phyloP scores from a whole-genome alignment of 2,329 filamentous ascomycete species.

The Fulvia fulva region DNA sequence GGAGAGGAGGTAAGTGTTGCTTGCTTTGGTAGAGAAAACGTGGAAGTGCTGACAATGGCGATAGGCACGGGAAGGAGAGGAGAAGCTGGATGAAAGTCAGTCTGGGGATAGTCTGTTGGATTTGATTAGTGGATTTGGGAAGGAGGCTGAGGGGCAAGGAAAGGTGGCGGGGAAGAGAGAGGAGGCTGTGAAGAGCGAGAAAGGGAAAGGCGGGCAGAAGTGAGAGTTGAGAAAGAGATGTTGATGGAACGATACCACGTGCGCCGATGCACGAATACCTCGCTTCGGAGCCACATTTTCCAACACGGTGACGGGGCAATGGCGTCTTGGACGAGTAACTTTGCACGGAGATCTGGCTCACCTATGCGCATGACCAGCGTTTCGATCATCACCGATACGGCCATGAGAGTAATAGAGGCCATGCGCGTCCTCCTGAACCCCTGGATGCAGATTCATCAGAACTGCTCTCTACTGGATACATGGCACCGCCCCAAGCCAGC shows the following conservation, averaged over 20 bases:
- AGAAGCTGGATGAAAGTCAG: slow-evolving; percentile 38
- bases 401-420: no score
- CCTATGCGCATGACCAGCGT: no score
- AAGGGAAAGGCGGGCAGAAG: slow-evolving; percentile 35
- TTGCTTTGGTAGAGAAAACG: background rate
- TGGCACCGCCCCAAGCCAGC: no score
- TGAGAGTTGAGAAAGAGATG: slow-evolving; percentile 12
- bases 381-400: no score
- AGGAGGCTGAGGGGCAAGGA: slow-evolving; percentile 36
- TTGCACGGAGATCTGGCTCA: no score
- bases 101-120: slow-evolving; percentile 55
- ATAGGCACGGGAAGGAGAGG: slow-evolving; percentile 47
- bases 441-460: no score
- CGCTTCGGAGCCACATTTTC: no score
- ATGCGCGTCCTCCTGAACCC: no score
- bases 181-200: slow-evolving; percentile 35
- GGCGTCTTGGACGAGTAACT: no score
- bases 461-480: no score
- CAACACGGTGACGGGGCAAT: no score
- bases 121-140: slow-evolving; percentile 50
- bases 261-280: background rate
- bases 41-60: slow-evolving; percentile 16
- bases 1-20: slow-evolving; percentile 26
- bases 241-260: background rate
- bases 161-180: slow-evolving; percentile 42